These are phyloP conservation scores for Rutidosis leptorrhynchoides DNA, from an alignment of 129 eudicot genomes.

Conservation along the genomic window DNA sequence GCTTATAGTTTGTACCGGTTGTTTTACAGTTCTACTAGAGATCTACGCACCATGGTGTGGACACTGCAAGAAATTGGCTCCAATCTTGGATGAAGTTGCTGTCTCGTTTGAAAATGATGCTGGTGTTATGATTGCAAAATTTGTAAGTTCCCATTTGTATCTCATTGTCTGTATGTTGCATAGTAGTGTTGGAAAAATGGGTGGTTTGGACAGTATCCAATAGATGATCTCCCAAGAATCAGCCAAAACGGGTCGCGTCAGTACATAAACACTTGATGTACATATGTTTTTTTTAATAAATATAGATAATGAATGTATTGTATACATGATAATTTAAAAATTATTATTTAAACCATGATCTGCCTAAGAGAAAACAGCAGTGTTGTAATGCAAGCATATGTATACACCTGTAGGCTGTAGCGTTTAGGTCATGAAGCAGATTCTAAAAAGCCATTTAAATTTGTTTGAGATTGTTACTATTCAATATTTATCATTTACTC, in stretches of 20 bases:
- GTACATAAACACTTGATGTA: not conserved
- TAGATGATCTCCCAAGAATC: not conserved
- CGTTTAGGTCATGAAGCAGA: not conserved
- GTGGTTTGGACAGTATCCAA: not conserved
- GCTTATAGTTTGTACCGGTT: slow-evolving; percentile 12
- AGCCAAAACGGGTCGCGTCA: not conserved
- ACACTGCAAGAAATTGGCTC: slow-evolving; percentile 90
- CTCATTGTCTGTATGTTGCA: not conserved
- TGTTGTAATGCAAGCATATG: not conserved
- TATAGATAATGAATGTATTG: not conserved
- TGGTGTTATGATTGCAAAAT: slow-evolving; percentile 68
- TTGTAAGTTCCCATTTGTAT: slow-evolving; percentile 45
- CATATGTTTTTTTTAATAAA: not conserved
- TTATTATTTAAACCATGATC: not conserved
- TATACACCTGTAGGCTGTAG: not conserved
- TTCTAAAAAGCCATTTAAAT: not conserved
- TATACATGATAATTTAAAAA: too few relatives aligned
- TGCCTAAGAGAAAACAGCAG: not conserved
- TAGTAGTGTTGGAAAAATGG: not conserved
- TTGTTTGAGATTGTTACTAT: not conserved
- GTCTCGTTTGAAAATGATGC: slow-evolving; percentile 64
- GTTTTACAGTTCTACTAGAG: slow-evolving; percentile 66
- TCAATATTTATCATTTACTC: slow-evolving; percentile 1
- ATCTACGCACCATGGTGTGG: slow-evolving; percentile 98
- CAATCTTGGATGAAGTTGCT: slow-evolving; percentile 93